Evolutionary conservation across 805 yeast genomes (phyloP), one percentile per base, ranked within the genome.

Genomic region (Cephaloascus albidus): DNA sequence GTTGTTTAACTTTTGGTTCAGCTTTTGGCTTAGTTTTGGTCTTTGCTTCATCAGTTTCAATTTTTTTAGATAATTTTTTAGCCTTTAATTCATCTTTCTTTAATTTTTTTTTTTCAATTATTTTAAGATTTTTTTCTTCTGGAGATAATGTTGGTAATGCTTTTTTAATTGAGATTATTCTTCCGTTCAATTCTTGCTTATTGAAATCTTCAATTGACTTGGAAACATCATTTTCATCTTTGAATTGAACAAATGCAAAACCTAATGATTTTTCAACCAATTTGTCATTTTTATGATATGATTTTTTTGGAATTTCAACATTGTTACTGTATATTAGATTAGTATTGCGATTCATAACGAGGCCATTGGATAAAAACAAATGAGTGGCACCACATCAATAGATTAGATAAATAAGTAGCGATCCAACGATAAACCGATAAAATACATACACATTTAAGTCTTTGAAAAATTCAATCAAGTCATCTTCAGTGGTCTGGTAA

Each of bases 211-310:
- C 62, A 48, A 73, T 62, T 20, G 74, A 72, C 38, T 53, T 53
- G 36, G 68, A 72, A 10, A 75, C 74, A 19, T 65, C 65, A 17
- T 55, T 66, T 36, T 62, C 65, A 36, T 58, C 47, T 34, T 57
- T 66, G 48, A 74, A 75, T 43, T 76, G 74, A 38, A 76, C 72
- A 53, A 78, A 78, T 12, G 78, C 83, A 49, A 74, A 77, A 33
- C 85, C 84, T 43, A 64, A 72, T 54, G 61, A 69, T 56, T 63
- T 58, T 54, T 64, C 49, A 56, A 60, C 57, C 43, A 65, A 53
- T 36, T 58, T 60, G 35, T 60, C 65, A 19, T 55, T 55, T 35
- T 57, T 55, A 37, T 57, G 55, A 31, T 51, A 50, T 38, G 51
- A 45, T 44, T 64, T 62, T 55, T 68, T 70, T 51, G 83, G 83